Evolutionary conservation across 768 basidiomycete species (phyloP), one percentile per base, ranked within the genome.

Genomic region (Pleurotus djamor): DNA sequence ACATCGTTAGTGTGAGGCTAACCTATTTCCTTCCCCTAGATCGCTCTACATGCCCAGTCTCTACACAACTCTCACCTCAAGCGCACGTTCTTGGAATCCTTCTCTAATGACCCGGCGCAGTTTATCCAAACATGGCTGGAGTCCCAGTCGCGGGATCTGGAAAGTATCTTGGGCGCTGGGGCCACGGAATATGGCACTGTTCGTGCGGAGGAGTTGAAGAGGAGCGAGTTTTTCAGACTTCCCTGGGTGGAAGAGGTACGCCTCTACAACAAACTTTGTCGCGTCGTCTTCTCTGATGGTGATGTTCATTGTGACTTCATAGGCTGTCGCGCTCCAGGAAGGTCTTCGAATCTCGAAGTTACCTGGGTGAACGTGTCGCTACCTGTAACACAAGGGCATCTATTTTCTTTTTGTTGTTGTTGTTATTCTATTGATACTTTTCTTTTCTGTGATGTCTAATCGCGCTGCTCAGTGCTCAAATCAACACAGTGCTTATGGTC

Each of bases 121-220:
- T 91, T 98, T 69, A 90, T 95, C 58, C 89, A 95, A 67, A 89
- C 85, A 2, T 97, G 94, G 94, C 71, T 98, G 14, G 90, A 91
- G 65, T 94, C 92, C 2, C 96, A 98, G 70, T 92, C 94, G 49
- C 83, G 93, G 12, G 96, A 98, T 72, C 72, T 98, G 47, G 93
- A 96, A 74, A 89, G 84, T 59, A 80, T 96, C 59, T 79, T 97
- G n/a, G 94, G 93, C 34, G 92, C 89, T 68, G 94, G 93, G 1
- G 85, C 89, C 2, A 87, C 85, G 41, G 90, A 92, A 63, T 90
- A 89, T 32, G 79, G 84, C 68, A 86, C 86, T 2, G 82, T 96
- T 8, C 76, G 91, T n/a, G 91, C 92, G 59, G 94, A 96, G 64
- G 94, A 97, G 69, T 74, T 97, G 57, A 83, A 88, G 61, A 76